Base-by-base conservation (phyloP, 768 basidiomycete species). In the Xerocomus spinulosus region DNA sequence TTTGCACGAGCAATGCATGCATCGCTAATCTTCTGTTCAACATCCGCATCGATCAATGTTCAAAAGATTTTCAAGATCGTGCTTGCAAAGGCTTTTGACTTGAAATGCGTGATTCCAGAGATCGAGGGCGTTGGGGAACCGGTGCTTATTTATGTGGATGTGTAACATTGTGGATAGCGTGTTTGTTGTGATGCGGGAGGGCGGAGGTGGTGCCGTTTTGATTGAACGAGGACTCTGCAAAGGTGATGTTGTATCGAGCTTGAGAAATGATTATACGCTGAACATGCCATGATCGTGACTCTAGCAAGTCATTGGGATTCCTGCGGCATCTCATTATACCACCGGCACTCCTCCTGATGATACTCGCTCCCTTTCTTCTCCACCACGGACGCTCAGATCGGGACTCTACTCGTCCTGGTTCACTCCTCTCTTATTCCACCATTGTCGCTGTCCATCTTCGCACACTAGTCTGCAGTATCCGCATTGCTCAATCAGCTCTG, bases 31-130 rank as follows among this genome's bases (percentile, higher is more conserved):
- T 99, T 98, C 72, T 99, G 95, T 72, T 97, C 95, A 42, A 99
- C 96, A 40, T 91, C 92, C 40, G 94, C 95, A 55, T 94, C 94
- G 52, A 96, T 98, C 75, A 99, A 99, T 70, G 95, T 99, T 46
- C 96, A 99, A 76, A 99, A 99, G 77, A 95, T 95, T 56, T 95
- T 95, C 82, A 94, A 96, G 76, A 96, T 96, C 68, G 92, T 95
- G 37, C 79, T 95, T 42, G 89, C 92, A 40, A 95, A 98, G 64
- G 93, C 94, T 26, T 98, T 98, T 61, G 96, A 98, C 71, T 80
- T 98, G 56, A 98, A 98, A 80, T 97, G 94, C 64, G 92, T 94
- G 58, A 94, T 97, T 58, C 93, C 94, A 23, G 95, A 98, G 73
- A 96, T 97, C 56, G 91, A 93, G 65, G 90, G 92, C 39, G 89